Conservation (phyloP, 768 basidiomycete species). For the Lentinula sp. region DNA sequence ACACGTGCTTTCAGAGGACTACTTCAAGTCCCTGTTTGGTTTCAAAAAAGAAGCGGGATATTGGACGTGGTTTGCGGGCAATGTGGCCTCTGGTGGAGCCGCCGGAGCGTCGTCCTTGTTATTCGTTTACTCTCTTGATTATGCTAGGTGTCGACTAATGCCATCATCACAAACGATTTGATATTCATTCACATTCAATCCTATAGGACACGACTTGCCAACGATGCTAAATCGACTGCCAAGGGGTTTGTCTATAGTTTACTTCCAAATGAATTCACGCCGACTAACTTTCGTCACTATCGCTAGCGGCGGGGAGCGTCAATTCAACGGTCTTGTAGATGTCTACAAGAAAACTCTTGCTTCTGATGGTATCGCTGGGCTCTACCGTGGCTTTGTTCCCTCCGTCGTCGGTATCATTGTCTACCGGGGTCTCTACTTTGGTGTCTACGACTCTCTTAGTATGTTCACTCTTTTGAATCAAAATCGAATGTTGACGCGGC, state of each 20-base stretch:
- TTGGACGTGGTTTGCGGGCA: constrained; percentile 98
- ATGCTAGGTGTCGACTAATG: constrained; percentile 47
- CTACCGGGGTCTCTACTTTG: constrained; percentile 98
- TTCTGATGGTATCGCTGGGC: constrained; percentile 95
- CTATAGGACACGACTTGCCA: constrained; percentile 88
- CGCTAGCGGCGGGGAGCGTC: constrained; percentile 85
- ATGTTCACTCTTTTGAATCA: constrained; percentile 23
- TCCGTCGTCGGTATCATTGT: constrained; percentile 99
- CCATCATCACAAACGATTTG: background rate
- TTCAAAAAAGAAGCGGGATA: constrained; percentile 98
- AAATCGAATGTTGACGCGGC: constrained; percentile 13
- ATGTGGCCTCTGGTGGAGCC: constrained; percentile 97
- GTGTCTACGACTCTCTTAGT: constrained; percentile 94
- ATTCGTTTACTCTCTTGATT: constrained; percentile 99
- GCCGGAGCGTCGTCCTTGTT: constrained; percentile 98
- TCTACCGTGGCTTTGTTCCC: constrained; percentile 99
- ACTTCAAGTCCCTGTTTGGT: constrained; percentile 98
- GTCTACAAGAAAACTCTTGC: constrained; percentile 98
- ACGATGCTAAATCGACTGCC: constrained; percentile 86
- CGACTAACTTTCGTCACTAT: background rate
- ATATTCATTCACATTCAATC: background rate
- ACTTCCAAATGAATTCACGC: background rate
- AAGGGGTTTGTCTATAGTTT: background rate
- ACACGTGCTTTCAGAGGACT: constrained; percentile 63
- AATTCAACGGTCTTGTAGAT: constrained; percentile 98